Conservation (phyloP, 2,329 filamentous ascomycete genomes). For the Ceratocystis cubensis region DNA sequence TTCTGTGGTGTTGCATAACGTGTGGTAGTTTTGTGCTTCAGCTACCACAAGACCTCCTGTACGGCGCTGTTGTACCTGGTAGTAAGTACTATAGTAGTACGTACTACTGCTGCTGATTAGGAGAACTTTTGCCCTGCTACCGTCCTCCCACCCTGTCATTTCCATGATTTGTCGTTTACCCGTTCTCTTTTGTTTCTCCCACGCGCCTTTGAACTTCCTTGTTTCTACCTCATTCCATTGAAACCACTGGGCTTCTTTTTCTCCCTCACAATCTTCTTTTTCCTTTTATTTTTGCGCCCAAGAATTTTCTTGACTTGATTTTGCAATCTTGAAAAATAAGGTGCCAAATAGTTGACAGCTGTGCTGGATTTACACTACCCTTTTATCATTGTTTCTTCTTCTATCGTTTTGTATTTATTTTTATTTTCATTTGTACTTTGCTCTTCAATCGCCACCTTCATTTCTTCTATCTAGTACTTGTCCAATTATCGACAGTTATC, state of each 20-base stretch:
- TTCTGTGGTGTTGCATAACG: neutral
- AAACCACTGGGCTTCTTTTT: conserved; percentile 1
- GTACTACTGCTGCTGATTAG: neutral
- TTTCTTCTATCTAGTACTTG: neutral
- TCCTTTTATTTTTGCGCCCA: neutral
- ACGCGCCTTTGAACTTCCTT: conserved; percentile 4
- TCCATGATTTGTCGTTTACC: conserved; percentile 2
- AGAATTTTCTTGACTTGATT: neutral
- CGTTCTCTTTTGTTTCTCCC: neutral
- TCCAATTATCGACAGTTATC: neutral
- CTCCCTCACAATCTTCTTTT: conserved; percentile 11
- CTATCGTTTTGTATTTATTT: too few relatives aligned
- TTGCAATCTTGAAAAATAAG: neutral
- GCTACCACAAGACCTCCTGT: neutral
- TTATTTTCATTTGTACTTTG: conserved; percentile 1
- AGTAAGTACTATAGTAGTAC: neutral
- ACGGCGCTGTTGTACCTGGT: neutral
- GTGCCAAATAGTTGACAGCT: neutral
- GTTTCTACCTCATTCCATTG: conserved; percentile 2
- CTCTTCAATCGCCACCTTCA: neutral
- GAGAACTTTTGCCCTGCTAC: neutral
- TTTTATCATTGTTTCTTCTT: neutral
- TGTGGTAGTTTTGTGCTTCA: conserved; percentile 5
- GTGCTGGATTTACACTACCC: neutral
- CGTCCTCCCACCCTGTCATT: conserved; percentile 3